Percentiles rank a stretch among this genome's conserved stretches.
Evolutionary conservation across 2,329 filamentous ascomycete species (phyloP).

Genomic region (Fusarium ramigenum): DNA sequence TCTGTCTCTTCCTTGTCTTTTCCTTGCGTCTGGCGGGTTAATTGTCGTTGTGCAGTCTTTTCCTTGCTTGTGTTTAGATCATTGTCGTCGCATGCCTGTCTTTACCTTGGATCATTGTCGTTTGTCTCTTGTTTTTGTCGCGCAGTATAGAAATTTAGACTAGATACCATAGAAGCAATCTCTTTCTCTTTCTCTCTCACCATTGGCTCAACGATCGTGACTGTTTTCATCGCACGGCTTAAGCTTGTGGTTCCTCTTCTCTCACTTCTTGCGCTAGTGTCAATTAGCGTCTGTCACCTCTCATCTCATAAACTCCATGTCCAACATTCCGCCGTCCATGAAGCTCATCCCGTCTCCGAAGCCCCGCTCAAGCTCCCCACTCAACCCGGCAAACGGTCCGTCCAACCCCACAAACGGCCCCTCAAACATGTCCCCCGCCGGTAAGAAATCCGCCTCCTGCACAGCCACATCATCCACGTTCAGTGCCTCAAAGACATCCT

Average conservation of each 20-base stretch:
- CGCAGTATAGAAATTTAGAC: not conserved
- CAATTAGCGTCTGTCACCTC: not conserved
- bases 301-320: slow-evolving; percentile 8
- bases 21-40: not conserved
- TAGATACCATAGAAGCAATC: not conserved
- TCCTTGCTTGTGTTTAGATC: not conserved
- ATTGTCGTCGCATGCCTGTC: not conserved
- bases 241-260: not conserved
- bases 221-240: not conserved
- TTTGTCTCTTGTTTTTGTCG: not conserved
- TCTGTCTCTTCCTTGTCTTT: not conserved
- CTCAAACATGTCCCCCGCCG: slow-evolving; percentile 4
- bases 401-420: slow-evolving; percentile 22
- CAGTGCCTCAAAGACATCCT: slow-evolving; percentile 12
- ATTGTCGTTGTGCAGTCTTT: not conserved
- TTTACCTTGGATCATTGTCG: not conserved
- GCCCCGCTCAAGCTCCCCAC: slow-evolving; percentile 2
- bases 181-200: not conserved
- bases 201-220: not conserved
- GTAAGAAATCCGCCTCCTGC: slow-evolving; percentile 18
- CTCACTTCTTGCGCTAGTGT: not conserved
- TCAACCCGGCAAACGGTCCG: slow-evolving; percentile 7
- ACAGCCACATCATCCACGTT: not conserved
- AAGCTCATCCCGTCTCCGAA: not conserved
- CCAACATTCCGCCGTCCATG: not conserved